Evolutionary conservation across 139 green algal genomes (phyloP), one percentile per base, ranked within the genome.

Genomic region (Medakamo hakoo): DNA sequence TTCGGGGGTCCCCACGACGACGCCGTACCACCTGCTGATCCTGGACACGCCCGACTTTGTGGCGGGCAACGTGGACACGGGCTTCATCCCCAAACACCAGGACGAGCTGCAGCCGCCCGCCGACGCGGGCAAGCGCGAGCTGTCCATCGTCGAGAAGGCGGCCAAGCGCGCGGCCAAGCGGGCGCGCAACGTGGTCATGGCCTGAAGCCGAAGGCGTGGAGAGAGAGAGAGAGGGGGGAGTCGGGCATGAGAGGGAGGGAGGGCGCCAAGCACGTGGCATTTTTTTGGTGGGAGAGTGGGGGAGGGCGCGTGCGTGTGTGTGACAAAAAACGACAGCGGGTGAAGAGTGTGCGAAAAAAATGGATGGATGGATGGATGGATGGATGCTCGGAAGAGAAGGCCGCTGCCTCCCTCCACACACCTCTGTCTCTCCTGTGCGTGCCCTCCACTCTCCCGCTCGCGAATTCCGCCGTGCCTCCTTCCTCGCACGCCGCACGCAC

Each of bases 51-150:
- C 82, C 14, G 69, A 71, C 48, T 93, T 93, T 74, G 72, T 67
- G 52, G 49, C 32, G 3, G 84, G 82, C 23, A 70, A 80, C 19
- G 78, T 86, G 29, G 68, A 81, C 69, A 81, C 73, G 23, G 76
- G 81, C 55, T 97, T 97, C 85, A 96, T 97, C 66, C 40, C 68
- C 26, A 94, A 88, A 75, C 73, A 96, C 74, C 71, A 65, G 0
- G 85, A 93, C 14, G 74, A 86, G 59, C 78, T 95, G 23, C 65
- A 66, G 32, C 68, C 72, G 31, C 82, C 78, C 18, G 73, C 78
- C 27, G 58, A 69, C 30, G 19, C 27, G 20, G 60, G 66, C 24
- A 64, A 66, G 65, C 63, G 52, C 29, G 65, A 68, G 40, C 40
- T 16, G 28, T 31, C 27, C 40, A 65, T 68, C 29, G 49, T 65